phyloP scores from a whole-genome alignment of 176 grass and related monocot genomes.

The Lolium multiflorum region DNA sequence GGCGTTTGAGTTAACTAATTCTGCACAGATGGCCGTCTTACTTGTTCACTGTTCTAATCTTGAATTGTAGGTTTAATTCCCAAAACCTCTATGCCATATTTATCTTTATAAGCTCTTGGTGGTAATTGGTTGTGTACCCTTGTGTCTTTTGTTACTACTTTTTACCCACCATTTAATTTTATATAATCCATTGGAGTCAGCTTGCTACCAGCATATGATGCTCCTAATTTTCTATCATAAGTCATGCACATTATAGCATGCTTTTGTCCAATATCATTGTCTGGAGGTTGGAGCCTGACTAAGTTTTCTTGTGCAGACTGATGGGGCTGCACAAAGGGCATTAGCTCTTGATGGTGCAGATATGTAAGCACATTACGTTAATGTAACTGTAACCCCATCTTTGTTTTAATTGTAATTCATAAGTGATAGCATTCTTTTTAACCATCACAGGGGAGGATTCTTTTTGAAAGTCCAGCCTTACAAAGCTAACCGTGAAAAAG shows the following conservation, averaged over 20 bases:
- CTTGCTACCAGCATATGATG: neutral
- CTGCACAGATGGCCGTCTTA: too few relatives aligned
- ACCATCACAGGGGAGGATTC: constrained; percentile 77
- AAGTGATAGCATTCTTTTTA: constrained; percentile 35
- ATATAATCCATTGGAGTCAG: neutral
- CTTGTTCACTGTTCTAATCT: too few relatives aligned
- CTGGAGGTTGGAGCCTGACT: constrained; percentile 26
- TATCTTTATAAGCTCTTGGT: constrained; percentile 7
- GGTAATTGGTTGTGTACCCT: neutral
- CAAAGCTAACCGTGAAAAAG: constrained; percentile 58
- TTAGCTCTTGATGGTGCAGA: constrained; percentile 93
- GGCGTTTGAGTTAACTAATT: constrained; percentile 10
- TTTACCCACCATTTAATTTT: constrained; percentile 17
- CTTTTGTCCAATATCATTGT: neutral
- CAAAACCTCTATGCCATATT: neutral
- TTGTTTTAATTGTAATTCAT: constrained; percentile 18
- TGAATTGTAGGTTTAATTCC: too few relatives aligned
- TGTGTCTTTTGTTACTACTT: neutral
- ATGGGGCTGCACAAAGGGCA: constrained; percentile 69
- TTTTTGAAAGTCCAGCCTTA: constrained; percentile 92
- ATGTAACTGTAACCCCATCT: neutral
- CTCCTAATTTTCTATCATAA: constrained; percentile 24
- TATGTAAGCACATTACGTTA: constrained; percentile 59
- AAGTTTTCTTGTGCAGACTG: constrained; percentile 67
- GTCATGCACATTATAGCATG: neutral